phyloP scores from a whole-genome alignment of 345 rosid genomes.

The Dipteronia dyeriana region DNA sequence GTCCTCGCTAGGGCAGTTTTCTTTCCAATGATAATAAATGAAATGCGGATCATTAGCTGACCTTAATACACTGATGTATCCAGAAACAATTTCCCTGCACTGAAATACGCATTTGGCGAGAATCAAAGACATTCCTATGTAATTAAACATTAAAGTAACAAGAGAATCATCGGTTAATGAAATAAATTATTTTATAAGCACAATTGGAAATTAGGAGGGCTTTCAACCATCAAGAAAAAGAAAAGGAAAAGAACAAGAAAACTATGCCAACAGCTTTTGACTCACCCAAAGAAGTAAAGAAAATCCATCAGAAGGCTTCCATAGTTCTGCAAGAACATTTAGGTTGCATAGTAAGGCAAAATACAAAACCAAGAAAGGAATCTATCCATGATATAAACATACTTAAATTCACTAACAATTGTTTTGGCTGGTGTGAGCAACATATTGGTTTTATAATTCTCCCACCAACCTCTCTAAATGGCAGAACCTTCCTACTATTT shows the following conservation, averaged over 20 bases:
- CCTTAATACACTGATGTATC: slow-evolving; percentile 98
- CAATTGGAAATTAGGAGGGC: not conserved
- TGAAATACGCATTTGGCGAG: slow-evolving; percentile 94
- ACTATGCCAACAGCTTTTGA: slow-evolving; percentile 22
- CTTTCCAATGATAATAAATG: slow-evolving; percentile 14
- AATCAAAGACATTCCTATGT: slow-evolving; percentile 93
- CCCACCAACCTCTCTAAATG: not conserved
- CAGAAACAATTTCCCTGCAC: slow-evolving; percentile 98
- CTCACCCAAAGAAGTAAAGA: slow-evolving; percentile 98
- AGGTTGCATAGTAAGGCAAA: slow-evolving; percentile 21
- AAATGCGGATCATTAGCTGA: slow-evolving; percentile 26
- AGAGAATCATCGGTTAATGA: not conserved
- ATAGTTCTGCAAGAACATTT: slow-evolving; percentile 62
- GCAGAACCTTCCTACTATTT: not conserved
- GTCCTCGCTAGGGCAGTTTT: not conserved
- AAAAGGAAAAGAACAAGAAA: slow-evolving; percentile 8
- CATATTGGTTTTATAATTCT: too few species aligned
- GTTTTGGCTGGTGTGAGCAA: too few species aligned
- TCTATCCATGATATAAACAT: too few species aligned
- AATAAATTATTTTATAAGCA: not conserved
- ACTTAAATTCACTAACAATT: not conserved
- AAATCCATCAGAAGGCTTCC: slow-evolving; percentile 97
- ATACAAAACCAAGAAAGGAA: not conserved
- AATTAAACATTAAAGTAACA: slow-evolving; percentile 18
- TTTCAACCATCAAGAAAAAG: slow-evolving; percentile 11